Evolutionary conservation across 1,284 basidiomycete species (phyloP), one percentile per base, ranked within the genome.

Genomic region (Rhodofomes roseus): DNA sequence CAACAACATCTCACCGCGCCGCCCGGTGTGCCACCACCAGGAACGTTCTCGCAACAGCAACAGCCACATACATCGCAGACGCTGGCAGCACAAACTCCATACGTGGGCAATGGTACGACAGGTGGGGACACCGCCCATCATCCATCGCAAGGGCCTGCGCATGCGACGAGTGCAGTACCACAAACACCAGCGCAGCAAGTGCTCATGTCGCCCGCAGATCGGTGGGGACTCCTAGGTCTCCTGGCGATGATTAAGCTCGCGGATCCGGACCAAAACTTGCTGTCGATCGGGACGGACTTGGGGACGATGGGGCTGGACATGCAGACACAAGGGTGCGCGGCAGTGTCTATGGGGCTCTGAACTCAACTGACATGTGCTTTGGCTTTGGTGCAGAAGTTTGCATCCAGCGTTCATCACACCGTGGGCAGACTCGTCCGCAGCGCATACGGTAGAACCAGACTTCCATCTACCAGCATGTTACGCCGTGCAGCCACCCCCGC

Each of bases 321-420:
- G 81, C 84, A 87, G 60, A 87, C 86, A 65, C 79, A 85, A 66
- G 93, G 92, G 90, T 95, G 75, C 76, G 87, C 20, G 4, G 29
- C n/a, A 50, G 31, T 31, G 14, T 82, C 55, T 60, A 36, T 61
- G 58, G 54, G 59, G 44, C 65, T 63, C 61, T 54, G 41, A 20
- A 25, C 51, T 60, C 36, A 22, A 59, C 60, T 52, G 56, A 52
- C 14, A n/a, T 56, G 22, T n/a, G n/a, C n/a, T n/a, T 50, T 39
- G 34, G 34, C 37, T 14, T 53, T 60, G 55, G 36, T 55, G n/a
- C 46, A 93, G 92, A 73, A 90, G 92, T 70, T 79, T 98, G 62
- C 96, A 94, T 77, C 89, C 94, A 55, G 90, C 92, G 34, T 97
- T 99, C 76, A 94, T 98, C 70, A 97, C 96, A 58, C 96, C 96